These are phyloP conservation scores for Pisolithus sp. DNA, from an alignment of 768 basidiomycete genomes.

Conservation along the genomic window DNA sequence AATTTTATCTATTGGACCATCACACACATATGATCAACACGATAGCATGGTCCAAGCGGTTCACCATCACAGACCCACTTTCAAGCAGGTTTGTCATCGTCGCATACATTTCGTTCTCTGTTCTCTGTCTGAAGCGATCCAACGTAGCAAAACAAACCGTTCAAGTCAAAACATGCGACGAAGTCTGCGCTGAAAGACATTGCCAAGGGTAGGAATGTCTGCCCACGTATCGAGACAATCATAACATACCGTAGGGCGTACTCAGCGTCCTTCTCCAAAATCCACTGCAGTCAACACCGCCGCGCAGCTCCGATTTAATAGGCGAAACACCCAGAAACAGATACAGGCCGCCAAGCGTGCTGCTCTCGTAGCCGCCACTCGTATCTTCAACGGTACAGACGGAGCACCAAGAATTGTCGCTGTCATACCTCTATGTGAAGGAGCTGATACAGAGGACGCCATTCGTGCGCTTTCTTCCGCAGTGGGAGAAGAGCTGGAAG, in stretches of 20 bases:
- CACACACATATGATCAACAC: background rate
- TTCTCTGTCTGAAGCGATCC: background rate
- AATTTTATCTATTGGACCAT: too few species aligned
- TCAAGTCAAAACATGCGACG: constrained; percentile 86
- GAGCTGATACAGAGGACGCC: constrained; percentile 47
- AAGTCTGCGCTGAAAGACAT: constrained; percentile 80
- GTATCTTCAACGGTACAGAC: constrained; percentile 74
- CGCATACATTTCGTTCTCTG: background rate
- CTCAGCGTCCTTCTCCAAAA: constrained; percentile 52
- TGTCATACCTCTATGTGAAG: constrained; percentile 75
- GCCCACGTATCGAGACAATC: background rate
- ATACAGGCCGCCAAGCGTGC: constrained; percentile 65
- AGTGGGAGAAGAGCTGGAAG: constrained; percentile 40
- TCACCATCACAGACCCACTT: constrained; percentile 69
- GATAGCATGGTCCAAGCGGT: constrained; percentile 32
- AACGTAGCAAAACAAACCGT: constrained; percentile 77
- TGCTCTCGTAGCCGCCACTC: constrained; percentile 59
- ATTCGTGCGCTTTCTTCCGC: constrained; percentile 54
- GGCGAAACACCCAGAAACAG: constrained; percentile 84
- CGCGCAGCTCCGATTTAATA: constrained; percentile 69
- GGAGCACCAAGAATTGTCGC: constrained; percentile 83
- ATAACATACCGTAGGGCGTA: constrained; percentile 41
- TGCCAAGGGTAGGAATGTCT: constrained; percentile 59
- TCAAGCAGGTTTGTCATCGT: constrained; percentile 63
- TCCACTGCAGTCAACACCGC: constrained; percentile 40